Evolutionary conservation across 805 yeast species (phyloP).

Genomic region (Candida gorgasii): DNA sequence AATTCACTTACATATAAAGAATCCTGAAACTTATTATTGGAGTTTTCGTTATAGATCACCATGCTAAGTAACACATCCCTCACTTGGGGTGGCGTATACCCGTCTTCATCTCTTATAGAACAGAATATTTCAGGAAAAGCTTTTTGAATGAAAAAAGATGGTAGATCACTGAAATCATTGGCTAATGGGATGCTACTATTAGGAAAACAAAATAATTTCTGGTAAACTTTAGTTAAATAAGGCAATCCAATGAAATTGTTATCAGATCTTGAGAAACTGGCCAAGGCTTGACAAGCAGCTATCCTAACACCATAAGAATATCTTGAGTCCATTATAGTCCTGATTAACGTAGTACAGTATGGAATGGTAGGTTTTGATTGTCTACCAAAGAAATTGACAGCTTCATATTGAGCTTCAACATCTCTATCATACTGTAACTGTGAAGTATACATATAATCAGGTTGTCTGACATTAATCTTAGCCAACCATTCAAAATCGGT

Average conservation of each 20-base stretch:
- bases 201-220: slow-evolving; percentile 70
- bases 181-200: slow-evolving; percentile 64
- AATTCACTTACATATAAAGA: slow-evolving; percentile 62
- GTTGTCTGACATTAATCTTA: slow-evolving; percentile 75
- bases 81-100: slow-evolving; percentile 58
- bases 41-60: slow-evolving; percentile 81
- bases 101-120: slow-evolving; percentile 58
- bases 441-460: slow-evolving; percentile 92
- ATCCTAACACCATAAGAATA: slow-evolving; percentile 87
- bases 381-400: slow-evolving; percentile 70
- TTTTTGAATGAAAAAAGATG: slow-evolving; percentile 67
- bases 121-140: slow-evolving; percentile 67
- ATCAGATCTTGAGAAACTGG: slow-evolving; percentile 61
- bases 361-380: slow-evolving; percentile 56
- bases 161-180: slow-evolving; percentile 76
- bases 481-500: slow-evolving; percentile 98
- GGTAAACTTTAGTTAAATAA: slow-evolving; percentile 71
- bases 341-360: slow-evolving; percentile 72
- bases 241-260: slow-evolving; percentile 69
- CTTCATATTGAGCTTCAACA: slow-evolving; percentile 91
- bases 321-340: slow-evolving; percentile 80
- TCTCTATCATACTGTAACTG: slow-evolving; percentile 94
- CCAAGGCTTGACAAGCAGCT: slow-evolving; percentile 82
- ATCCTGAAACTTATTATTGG: slow-evolving; percentile 76
- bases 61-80: slow-evolving; percentile 66